Percentiles rank a stretch among this genome's conserved stretches.
Evolutionary conservation across 2,329 filamentous ascomycete genomes (phyloP).

Genomic region (Ramichloridium luteum): DNA sequence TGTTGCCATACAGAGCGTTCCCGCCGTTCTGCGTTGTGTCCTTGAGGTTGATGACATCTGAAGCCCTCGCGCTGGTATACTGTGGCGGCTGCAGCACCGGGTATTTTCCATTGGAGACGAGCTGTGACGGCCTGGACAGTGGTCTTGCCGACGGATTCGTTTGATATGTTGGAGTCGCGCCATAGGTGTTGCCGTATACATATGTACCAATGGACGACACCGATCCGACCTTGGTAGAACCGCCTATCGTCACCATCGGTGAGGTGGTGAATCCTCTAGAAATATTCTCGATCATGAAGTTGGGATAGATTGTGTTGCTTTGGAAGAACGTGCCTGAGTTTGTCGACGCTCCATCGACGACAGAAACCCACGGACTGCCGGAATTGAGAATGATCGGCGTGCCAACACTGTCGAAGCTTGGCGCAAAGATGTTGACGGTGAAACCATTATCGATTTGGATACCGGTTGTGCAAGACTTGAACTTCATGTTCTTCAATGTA

Average conservation of each 20-base stretch:
- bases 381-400: conserved; percentile 6
- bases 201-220: conserved; percentile 5
- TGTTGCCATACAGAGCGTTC: conserved; percentile 21
- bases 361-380: conserved; percentile 8
- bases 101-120: conserved; percentile 4
- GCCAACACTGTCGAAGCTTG: conserved; percentile 6
- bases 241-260: conserved; percentile 5
- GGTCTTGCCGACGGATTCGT: conserved; percentile 2
- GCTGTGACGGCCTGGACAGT: conserved; percentile 1
- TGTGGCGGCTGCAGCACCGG: conserved; percentile 3
- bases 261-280: conserved; percentile 3
- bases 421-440: conserved; percentile 7
- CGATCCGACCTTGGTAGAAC: conserved; percentile 4
- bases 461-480: conserved; percentile 7
- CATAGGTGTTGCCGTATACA: conserved; percentile 12
- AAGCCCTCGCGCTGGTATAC: conserved; percentile 4
- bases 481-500: conserved; percentile 9
- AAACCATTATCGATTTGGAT: conserved; percentile 9
- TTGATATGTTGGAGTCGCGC: conserved; percentile 8
- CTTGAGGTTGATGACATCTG: conserved; percentile 10
- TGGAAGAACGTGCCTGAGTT: conserved; percentile 9
- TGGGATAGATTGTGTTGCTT: conserved; percentile 7
- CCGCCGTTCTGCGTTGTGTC: conserved; percentile 7
- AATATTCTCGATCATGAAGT: conserved; percentile 12
- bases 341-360: conserved; percentile 6